Conservation (phyloP, 140 eudicot genomes). For the Bidens hawaiensis region DNA sequence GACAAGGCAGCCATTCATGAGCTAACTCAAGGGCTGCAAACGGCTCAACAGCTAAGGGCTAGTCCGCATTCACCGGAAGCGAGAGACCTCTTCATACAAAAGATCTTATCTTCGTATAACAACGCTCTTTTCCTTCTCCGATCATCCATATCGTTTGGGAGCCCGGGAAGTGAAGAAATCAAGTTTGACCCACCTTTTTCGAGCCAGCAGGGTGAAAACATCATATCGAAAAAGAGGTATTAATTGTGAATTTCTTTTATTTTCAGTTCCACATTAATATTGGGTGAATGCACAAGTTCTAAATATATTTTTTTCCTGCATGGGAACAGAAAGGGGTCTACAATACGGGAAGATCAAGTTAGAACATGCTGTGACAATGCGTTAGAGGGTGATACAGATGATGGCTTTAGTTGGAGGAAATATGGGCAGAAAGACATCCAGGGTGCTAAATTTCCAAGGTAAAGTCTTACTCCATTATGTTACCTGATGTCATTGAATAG, state of each 20-base stretch:
- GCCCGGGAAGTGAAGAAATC: constrained; percentile 30
- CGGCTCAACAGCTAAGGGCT: constrained; percentile 55
- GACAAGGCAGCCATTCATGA: constrained; percentile 43
- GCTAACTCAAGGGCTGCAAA: constrained; percentile 58
- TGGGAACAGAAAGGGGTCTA: constrained; percentile 51
- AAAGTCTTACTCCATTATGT: background rate
- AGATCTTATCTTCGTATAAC: constrained; percentile 60
- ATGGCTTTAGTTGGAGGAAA: constrained; percentile 81
- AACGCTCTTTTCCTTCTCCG: constrained; percentile 47
- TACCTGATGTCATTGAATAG: background rate
- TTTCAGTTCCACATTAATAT: background rate
- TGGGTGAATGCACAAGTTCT: background rate
- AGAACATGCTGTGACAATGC: constrained; percentile 26
- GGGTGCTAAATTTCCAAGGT: constrained; percentile 76
- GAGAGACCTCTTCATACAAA: constrained; percentile 41
- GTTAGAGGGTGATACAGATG: constrained; percentile 54
- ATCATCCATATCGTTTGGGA: constrained; percentile 44
- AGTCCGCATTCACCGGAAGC: constrained; percentile 41
- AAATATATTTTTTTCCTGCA: constrained; percentile 7
- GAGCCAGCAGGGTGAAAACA: constrained; percentile 15
- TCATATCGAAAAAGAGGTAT: constrained; percentile 60
- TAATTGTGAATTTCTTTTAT: background rate
- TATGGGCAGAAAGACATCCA: constrained; percentile 84
- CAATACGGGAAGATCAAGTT: constrained; percentile 9
- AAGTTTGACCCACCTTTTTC: constrained; percentile 7